Percentiles rank a stretch among this genome's conserved stretches.
These are phyloP conservation scores for Myrica gale DNA, from an alignment of 306 rosid genomes.

Conservation along the genomic window DNA sequence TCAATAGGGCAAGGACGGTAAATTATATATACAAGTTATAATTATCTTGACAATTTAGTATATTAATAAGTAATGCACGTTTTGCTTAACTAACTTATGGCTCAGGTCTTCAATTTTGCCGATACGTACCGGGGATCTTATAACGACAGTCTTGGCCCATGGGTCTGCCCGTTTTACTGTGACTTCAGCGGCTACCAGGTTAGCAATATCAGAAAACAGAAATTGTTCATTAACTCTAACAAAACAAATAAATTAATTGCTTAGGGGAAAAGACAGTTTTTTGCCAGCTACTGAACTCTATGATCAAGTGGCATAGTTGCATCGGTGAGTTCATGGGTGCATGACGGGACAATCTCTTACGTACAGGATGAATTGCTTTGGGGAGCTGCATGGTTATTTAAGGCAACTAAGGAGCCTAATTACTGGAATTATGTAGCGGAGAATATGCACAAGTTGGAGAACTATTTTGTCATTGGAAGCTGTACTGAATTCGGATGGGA, in stretches of 20 bases:
- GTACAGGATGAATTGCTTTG: conserved; percentile 52
- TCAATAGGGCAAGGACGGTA: conserved; percentile 27
- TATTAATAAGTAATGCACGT: too few relatives aligned
- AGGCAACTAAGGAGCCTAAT: conserved; percentile 13
- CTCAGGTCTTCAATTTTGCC: conserved; percentile 49
- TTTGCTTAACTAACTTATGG: background rate
- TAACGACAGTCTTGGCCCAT: conserved; percentile 24
- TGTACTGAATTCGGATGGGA: conserved; percentile 57
- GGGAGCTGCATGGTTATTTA: conserved; percentile 56
- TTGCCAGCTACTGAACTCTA: too few relatives aligned
- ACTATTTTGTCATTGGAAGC: background rate
- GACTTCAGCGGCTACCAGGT: conserved; percentile 45
- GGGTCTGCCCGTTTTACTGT: conserved; percentile 52
- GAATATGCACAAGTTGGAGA: conserved; percentile 16
- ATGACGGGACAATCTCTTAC: background rate
- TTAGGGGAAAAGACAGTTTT: too few relatives aligned
- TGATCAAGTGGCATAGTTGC: too few relatives aligned
- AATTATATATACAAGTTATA: too few relatives aligned
- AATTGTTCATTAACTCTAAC: too few relatives aligned
- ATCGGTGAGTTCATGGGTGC: too few relatives aligned
- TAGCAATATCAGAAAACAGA: background rate
- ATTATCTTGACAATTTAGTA: too few relatives aligned
- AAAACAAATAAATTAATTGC: too few relatives aligned
- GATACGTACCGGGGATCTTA: conserved; percentile 45
- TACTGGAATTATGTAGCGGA: conserved; percentile 36